phyloP scores from a whole-genome alignment of 441 rosid genomes.

The Gossypium aridum region DNA sequence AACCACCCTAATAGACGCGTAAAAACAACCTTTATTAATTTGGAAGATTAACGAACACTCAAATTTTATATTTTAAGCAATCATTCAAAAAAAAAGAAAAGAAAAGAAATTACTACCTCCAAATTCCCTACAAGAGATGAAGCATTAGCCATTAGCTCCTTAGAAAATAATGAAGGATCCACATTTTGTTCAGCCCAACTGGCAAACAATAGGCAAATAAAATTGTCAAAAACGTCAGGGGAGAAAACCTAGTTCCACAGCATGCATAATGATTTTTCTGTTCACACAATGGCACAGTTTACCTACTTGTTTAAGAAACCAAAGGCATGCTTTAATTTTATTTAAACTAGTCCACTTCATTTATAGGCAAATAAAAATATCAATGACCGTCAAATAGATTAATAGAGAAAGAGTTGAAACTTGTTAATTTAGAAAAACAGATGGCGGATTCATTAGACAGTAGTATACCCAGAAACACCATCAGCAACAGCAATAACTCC shows the following conservation, averaged over 20 bases:
- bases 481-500: conserved; percentile 92
- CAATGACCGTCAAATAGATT: not conserved
- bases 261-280: no score
- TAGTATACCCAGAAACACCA: conserved; percentile 84
- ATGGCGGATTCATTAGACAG: not conserved
- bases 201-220: conserved; percentile 11
- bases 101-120: conserved; percentile 38
- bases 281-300: not conserved
- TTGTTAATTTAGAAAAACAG: not conserved
- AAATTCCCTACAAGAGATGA: conserved; percentile 47
- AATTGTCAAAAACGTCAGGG: not conserved
- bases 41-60: not conserved
- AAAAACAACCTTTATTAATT: not conserved
- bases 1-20: not conserved
- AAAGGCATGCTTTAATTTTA: not conserved
- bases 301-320: not conserved
- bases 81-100: not conserved
- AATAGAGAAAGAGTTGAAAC: not conserved
- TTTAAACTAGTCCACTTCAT: not conserved
- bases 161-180: conserved; percentile 86
- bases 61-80: not conserved
- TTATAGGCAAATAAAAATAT: not conserved
- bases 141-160: conserved; percentile 72
- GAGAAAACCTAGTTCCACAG: not conserved
- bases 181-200: conserved; percentile 93